phyloP scores from a whole-genome alignment of 805 yeast genomes.

The Kazachstania taianensis region DNA sequence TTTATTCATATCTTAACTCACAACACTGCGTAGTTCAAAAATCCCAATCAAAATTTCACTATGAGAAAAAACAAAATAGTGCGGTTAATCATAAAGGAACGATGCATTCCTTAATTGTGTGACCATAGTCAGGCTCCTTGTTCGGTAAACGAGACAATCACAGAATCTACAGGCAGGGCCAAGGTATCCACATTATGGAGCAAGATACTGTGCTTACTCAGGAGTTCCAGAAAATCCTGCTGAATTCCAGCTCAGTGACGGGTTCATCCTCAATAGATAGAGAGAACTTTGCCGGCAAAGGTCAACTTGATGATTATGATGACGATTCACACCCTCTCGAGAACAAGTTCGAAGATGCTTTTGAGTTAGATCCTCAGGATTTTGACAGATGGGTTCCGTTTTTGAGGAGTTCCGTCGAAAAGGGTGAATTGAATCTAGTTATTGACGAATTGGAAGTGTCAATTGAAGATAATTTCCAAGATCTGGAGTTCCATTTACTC shows the following conservation, averaged over 20 bases:
- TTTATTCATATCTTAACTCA: too few relatives aligned
- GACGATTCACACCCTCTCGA: too few relatives aligned
- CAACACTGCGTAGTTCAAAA: too few relatives aligned
- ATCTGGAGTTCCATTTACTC: constrained; percentile 22
- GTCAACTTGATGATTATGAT: background rate
- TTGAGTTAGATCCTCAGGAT: constrained; percentile 19
- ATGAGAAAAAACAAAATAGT: too few relatives aligned
- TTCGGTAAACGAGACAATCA: too few relatives aligned
- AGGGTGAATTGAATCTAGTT: constrained; percentile 14
- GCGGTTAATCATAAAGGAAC: too few relatives aligned
- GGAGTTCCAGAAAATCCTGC: constrained; percentile 24
- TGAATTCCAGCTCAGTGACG: constrained; percentile 11
- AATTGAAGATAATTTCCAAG: constrained; percentile 28
- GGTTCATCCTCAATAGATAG: constrained; percentile 1
- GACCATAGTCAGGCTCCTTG: too few relatives aligned
- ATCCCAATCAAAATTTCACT: too few relatives aligned
- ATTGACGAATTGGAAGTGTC: constrained; percentile 25
- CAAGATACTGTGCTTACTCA: constrained; percentile 20
- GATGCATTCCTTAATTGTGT: too few relatives aligned
- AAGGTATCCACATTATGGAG: too few relatives aligned
- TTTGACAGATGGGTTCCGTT: constrained; percentile 30
- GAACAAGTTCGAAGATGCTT: constrained; percentile 1
- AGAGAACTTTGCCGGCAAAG: constrained; percentile 6
- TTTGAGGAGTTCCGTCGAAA: constrained; percentile 22
- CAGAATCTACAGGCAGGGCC: too few relatives aligned